These are phyloP conservation scores for Geoglossum cookeanum DNA, from an alignment of 2,329 filamentous ascomycete species.

Conservation along the genomic window DNA sequence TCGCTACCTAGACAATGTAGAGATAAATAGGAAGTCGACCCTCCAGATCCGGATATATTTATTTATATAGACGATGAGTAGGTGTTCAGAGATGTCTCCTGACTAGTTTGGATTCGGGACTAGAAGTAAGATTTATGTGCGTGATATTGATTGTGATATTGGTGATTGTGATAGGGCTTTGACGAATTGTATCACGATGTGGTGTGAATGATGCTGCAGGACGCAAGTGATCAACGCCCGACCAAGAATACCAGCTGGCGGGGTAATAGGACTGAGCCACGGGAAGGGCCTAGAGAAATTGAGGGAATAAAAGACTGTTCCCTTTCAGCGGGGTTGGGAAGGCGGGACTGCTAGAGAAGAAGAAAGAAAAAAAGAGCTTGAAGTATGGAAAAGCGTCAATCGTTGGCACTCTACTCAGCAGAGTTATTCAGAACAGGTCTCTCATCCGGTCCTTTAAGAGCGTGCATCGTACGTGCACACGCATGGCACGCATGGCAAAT, in stretches of 20 bases:
- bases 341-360: too few species aligned
- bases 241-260: background rate
- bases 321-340: too few species aligned
- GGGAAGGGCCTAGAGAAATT: background rate
- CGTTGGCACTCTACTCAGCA: too few species aligned
- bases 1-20: background rate
- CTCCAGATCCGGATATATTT: background rate
- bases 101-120: background rate
- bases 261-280: background rate
- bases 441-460: too few species aligned
- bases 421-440: too few species aligned
- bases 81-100: background rate
- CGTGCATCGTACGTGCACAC: background rate
- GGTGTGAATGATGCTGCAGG: constrained; percentile 1
- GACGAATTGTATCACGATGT: constrained; percentile 1
- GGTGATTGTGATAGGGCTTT: background rate
- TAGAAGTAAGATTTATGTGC: too few species aligned
- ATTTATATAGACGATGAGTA: background rate
- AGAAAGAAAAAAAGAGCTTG: too few species aligned
- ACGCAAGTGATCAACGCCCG: background rate
- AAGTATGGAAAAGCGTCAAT: too few species aligned
- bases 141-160: background rate
- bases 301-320: too few species aligned
- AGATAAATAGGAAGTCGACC: background rate
- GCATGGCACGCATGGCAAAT: too few species aligned